phyloP scores from a whole-genome alignment of 192 early-diverging fungal genomes.

The Coemansia sp. region DNA sequence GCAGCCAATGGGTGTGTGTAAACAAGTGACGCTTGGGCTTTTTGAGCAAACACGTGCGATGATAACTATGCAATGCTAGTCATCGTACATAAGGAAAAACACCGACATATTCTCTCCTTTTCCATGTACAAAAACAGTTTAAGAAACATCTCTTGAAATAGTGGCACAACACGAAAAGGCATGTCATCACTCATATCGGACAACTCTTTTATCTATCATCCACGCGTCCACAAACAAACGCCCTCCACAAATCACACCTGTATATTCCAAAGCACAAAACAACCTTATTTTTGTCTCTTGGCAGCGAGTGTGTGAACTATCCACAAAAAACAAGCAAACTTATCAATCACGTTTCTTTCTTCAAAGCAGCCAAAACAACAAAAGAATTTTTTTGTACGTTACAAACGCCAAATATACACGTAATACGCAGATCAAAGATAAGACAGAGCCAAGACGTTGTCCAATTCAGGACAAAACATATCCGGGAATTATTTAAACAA shows the following conservation, averaged over 20 bases:
- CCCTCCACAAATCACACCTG: no score
- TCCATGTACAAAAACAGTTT: no score
- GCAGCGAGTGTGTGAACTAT: background rate
- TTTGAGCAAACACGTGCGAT: background rate
- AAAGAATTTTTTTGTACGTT: background rate
- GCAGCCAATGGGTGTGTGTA: background rate
- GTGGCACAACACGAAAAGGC: background rate
- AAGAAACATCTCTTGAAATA: background rate
- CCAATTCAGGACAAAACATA: no score
- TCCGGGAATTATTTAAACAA: no score
- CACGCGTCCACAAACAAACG: background rate
- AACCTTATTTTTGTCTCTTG: background rate
- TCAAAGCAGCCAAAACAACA: background rate
- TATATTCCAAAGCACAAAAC: background rate
- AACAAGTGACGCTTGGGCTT: background rate
- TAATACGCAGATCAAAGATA: background rate
- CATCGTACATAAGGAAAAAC: background rate
- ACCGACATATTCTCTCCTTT: no score
- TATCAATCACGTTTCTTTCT: constrained; percentile 14
- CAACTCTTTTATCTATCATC: constrained; percentile 13
- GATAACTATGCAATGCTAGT: background rate
- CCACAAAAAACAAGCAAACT: background rate
- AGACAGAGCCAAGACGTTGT: background rate
- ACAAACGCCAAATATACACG: background rate
- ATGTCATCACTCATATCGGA: background rate